Base-by-base conservation (phyloP, 108 stramenopile species). In the Parmales sp. region DNA sequence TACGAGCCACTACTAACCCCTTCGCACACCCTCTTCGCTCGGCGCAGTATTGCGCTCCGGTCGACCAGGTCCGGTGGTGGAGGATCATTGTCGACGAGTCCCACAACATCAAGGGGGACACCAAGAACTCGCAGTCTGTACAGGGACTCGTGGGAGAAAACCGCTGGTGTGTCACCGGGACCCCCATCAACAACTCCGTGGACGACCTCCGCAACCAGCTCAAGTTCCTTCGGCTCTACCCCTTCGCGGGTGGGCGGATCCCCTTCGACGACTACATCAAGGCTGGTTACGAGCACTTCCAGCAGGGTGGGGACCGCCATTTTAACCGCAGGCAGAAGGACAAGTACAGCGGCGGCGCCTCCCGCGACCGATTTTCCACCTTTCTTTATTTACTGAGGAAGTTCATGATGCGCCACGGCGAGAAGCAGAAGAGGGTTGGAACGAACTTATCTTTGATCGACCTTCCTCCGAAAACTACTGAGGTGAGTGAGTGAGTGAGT, bases 61-160 rank as follows among this genome's bases (percentile, higher is more conserved):
- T 74, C 16, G 76, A 78, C 51, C 73, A 80, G 34, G 46, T 83
- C 25, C 65, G 76, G 20, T 83, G 79, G 79, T 83, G 82, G 82
- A 66, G 82, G n/a, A 63, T 83, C n/a, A 80, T 83, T 45, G 66
- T 70, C 38, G 82, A 83, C 67, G 82, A 83, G 68, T 73, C 72
- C 1, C 82, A 83, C 73, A 46, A 41, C 29, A 51, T 83, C 31
- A 68, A 76, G n/a, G 34, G 69, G 44, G 54, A 37, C 5, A 74
- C 82, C 3, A 16, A 31, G n/a, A 39, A 64, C 13, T 46, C 69
- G 0, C 46, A 38, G 19, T 69, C 79, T 6, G 63, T 79, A 16
- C 29, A 38, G 31, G 18, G 8, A 34, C 73, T 83, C 31, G 72
- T 69, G 6, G 76, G 74, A 11, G 77, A 76, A 37, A 69, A 80